Evolutionary conservation across 306 rosid genomes (phyloP), one percentile per base, ranked within the genome.

Genomic region (Gleditsia sinensis): DNA sequence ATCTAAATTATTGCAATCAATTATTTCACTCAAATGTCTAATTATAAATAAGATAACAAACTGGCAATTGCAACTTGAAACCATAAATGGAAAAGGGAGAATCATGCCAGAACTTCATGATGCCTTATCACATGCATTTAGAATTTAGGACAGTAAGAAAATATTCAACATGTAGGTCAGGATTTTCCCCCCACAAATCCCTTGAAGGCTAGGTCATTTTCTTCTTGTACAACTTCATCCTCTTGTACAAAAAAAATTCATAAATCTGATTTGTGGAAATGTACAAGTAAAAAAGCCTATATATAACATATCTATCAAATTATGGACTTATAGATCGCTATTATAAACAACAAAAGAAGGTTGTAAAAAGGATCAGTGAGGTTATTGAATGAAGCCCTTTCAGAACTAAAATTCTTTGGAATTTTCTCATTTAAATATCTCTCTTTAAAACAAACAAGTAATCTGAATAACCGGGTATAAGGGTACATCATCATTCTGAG

Each of bases 1-100:
- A 30, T 72, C 30, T 65, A 80, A 74, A 89, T 34, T 48, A 57
- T 36, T 54, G 33, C 32, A 75, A 48, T 61, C 45, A 30, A 62
- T 70, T 36, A 50, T 53, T 60, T 75, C 72, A 77, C 64, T 19
- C 70, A 58, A 51, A 68, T 5, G 45, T 65, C 36, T 58, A 51
- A 13, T 64, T 17, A 45, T 28, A 49, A 28, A 48, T 2, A 32
- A 39, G 14, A 71, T 61, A 60, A 48, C 39, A 60, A 65, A 51
- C 21, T 23, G 12, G 23, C 32, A 39, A 48, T 16, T 14, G 58
- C 45, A 40, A 66, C 30, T 71, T 71, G 20, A 27, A 74, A 8
- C 54, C 14, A 6, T 48, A 14, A 16, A 65, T 23, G 69, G 64
- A 63, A 77, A 67, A 37, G 30, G 69, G 4, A 71, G 58, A 72